These are phyloP conservation scores for Mycena vitilis DNA, from an alignment of 768 basidiomycete genomes.

Conservation along the genomic window DNA sequence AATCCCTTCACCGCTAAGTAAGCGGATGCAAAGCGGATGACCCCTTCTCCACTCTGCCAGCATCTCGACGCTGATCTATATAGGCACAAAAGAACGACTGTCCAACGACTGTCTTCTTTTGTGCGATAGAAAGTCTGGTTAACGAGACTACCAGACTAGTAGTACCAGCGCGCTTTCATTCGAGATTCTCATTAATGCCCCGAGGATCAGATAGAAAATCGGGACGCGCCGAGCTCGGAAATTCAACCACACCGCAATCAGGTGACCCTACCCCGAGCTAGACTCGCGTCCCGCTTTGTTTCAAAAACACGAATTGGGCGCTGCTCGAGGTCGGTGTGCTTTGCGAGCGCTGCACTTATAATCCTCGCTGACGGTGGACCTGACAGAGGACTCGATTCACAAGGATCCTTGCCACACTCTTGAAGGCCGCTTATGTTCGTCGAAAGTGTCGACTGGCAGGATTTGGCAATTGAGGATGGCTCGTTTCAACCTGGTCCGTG, in stretches of 20 bases:
- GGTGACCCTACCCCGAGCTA: slow-evolving; percentile 22
- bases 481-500: too few species aligned
- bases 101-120: too few species aligned
- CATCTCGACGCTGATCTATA: too few species aligned
- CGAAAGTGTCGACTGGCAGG: slow-evolving; percentile 12
- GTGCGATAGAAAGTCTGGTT: too few species aligned
- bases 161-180: neutral
- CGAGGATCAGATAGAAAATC: slow-evolving; percentile 12
- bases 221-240: slow-evolving; percentile 9
- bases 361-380: neutral
- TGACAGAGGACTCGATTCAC: too few species aligned
- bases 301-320: slow-evolving; percentile 56
- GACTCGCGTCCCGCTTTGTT: slow-evolving; percentile 50
- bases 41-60: too few species aligned
- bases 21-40: too few species aligned
- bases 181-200: slow-evolving; percentile 7
- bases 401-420: neutral
- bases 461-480: too few species aligned
- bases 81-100: too few species aligned
- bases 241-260: slow-evolving; percentile 1
- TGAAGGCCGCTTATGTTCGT: slow-evolving; percentile 5
- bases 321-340: slow-evolving; percentile 53
- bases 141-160: too few species aligned
- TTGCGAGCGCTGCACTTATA: neutral
- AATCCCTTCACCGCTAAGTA: too few species aligned